Conservation (phyloP, 2,329 filamentous ascomycete species). For the Pyrenophora seminiperda region DNA sequence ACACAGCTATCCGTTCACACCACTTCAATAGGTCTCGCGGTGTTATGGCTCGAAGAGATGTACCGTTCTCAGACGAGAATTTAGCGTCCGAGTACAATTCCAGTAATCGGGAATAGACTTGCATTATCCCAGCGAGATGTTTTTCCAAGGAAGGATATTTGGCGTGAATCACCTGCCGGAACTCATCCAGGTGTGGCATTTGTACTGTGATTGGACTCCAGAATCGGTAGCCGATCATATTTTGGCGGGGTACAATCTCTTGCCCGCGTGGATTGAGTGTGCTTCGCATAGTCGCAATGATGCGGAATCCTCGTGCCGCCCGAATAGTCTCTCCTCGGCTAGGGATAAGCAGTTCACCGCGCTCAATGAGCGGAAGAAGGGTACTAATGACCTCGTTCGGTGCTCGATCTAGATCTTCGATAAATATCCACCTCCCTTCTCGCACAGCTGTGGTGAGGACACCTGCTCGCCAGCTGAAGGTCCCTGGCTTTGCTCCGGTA, state of each 20-base stretch:
- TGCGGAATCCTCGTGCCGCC: conserved; percentile 82
- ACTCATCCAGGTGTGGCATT: conserved; percentile 69
- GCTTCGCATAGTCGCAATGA: conserved; percentile 89
- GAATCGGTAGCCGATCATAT: conserved; percentile 80
- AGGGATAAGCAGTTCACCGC: conserved; percentile 86
- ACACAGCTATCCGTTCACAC: conserved; percentile 74
- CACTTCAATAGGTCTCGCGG: conserved; percentile 88
- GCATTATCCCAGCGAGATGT: conserved; percentile 61
- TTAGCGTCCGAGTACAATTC: conserved; percentile 49
- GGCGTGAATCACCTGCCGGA: conserved; percentile 72
- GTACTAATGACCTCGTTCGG: conserved; percentile 95
- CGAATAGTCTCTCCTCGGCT: conserved; percentile 84
- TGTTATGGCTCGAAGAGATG: conserved; percentile 65
- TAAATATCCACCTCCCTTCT: conserved; percentile 94
- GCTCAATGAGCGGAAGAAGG: conserved; percentile 88
- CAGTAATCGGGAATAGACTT: conserved; percentile 57
- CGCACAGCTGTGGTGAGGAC: conserved; percentile 91
- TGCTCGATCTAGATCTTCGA: conserved; percentile 94
- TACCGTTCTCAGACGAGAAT: conserved; percentile 60
- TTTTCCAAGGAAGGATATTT: conserved; percentile 72
- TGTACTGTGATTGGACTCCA: conserved; percentile 80
- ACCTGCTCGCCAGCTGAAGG: conserved; percentile 90
- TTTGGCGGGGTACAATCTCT: conserved; percentile 69
- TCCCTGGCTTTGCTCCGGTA: conserved; percentile 82
- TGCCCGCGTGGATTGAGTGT: conserved; percentile 67